Evolutionary conservation across 805 yeast species (phyloP), one percentile per base, ranked within the genome.

Genomic region (Candida germanica): DNA sequence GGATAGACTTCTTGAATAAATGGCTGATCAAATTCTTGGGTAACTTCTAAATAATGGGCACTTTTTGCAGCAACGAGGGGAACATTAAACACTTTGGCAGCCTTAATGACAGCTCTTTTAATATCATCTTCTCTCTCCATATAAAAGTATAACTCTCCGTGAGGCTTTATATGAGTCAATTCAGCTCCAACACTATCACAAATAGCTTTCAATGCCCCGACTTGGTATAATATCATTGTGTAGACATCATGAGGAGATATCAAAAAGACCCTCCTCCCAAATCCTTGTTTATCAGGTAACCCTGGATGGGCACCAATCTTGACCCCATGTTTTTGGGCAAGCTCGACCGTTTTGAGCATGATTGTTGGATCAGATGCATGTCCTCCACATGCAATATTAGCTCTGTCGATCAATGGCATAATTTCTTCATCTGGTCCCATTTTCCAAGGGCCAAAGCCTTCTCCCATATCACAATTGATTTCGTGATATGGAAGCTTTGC

Each of bases 251-350:
- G 66, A 6, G 67, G 56, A 3, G 58, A 50, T 38, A 64, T 58
- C 7, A 44, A 51, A 63, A 58, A 56, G 19, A 37, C 38, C 46
- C 70, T 53, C 38, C 70, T 53, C n/a, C 70, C 70, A 43, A 64
- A 64, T 1, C 70, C 70, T 36, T 58, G 50, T 29, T 42, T 53
- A 37, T 64, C 70, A 5, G 66, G 68, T 19, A 64, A 44, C 0
- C 69, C 69, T 10, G 69, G 69, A 38, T 64, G 70, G 3, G 69
- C 59, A 1, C 69, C 69, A 21, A 60, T 60, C 37, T 52, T 53
- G 16, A 64, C 69, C 26, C 48, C 44, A 42, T 57, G 43, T 26
- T 56, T 46, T 32, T 64, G 63, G 2, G 69, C 69, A 27, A 58
- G 38, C 29, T 44, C 38, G 6, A 64, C 64, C 36, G 61, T 64